Conservation (phyloP, 179 eudicot genomes). For the Beta macrorhiza region DNA sequence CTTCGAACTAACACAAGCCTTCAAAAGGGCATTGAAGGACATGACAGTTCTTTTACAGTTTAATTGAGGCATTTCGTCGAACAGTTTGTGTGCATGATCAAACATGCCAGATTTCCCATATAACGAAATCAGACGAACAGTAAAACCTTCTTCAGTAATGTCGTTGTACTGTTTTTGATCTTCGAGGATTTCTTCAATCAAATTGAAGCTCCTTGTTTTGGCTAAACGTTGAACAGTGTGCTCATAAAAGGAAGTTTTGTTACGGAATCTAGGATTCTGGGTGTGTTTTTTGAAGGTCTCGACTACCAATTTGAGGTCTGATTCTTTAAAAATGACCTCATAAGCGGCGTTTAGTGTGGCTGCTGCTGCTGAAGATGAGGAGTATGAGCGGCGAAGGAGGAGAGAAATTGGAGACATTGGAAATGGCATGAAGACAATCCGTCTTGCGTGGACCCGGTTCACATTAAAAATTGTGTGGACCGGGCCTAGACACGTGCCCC, state of each 20-base stretch:
- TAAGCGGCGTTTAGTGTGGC: neutral
- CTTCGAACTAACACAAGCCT: slow-evolving; percentile 47
- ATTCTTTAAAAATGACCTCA: slow-evolving; percentile 16
- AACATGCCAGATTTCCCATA: slow-evolving; percentile 62
- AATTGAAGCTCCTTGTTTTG: slow-evolving; percentile 22
- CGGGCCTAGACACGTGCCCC: too few relatives aligned
- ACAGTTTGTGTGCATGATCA: slow-evolving; percentile 58
- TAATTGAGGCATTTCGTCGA: slow-evolving; percentile 67
- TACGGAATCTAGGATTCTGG: slow-evolving; percentile 34
- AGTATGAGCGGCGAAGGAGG: slow-evolving; percentile 30
- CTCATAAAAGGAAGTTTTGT: slow-evolving; percentile 30
- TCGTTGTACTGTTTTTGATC: slow-evolving; percentile 53
- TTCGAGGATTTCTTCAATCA: slow-evolving; percentile 52
- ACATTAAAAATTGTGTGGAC: too few relatives aligned
- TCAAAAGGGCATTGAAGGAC: slow-evolving; percentile 61
- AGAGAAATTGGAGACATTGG: slow-evolving; percentile 22
- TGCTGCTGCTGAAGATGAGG: slow-evolving; percentile 20
- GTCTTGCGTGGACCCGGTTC: too few relatives aligned
- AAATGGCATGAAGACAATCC: slow-evolving; percentile 3
- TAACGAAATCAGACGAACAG: slow-evolving; percentile 42
- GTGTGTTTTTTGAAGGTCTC: slow-evolving; percentile 45
- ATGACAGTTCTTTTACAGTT: slow-evolving; percentile 47
- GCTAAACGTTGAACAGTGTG: slow-evolving; percentile 44
- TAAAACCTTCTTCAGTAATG: slow-evolving; percentile 46
- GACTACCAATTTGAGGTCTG: slow-evolving; percentile 28